Evolutionary conservation across 176 grass and related monocot genomes (phyloP), one percentile per base, ranked within the genome.

Genomic region (Eleusine indica): DNA sequence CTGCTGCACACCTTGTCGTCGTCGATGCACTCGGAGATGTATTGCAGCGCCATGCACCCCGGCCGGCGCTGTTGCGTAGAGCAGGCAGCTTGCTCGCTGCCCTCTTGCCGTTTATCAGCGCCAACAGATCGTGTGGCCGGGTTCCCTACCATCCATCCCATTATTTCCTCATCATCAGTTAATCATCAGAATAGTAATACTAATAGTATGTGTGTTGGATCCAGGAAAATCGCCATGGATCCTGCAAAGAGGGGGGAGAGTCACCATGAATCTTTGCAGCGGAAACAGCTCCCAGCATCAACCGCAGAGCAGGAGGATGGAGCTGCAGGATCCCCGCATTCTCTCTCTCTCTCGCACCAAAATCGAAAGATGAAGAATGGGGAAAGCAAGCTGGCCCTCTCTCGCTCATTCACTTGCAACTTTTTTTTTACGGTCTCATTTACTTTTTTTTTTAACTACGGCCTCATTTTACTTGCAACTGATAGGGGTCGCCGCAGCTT

Each of bases 41-140:
- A 91, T 73, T 98, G 93, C 60, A 98, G 73, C 19, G 96, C 96
- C 96, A 95, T 98, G 91, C 96, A 98, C 2, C 93, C 96, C 13
- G 85, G 14, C 93, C 96, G 0, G 86, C 65, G 73, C 88, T 98
- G 77, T 80, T 86, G n/a, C 70, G 80, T 48, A 98, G 89, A 28
- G 83, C 71, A 8, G 82, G 82, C 19, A 95, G 85, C 68, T 87
- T 95, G 48, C 13, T 76, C 62, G 82, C 83, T 61, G 89, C 91
- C 77, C 96, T 85, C 60, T 98, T 88, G 32, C 84, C 80, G 57
- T 98, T 98, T 62, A 98, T 84, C 74, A 76, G 69, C 39, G 70
- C 79, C 60, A 95, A 89, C 19, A 98, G 87, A 2, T 91, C 83
- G 75, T 93, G n/a, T 91, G 29, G 96, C 89, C 7, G 91, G 92